Percentiles rank a stretch among this genome's conserved stretches.
Conservation (phyloP, 2,329 filamentous ascomycete genomes). For the Neofusicoccum ribis region DNA sequence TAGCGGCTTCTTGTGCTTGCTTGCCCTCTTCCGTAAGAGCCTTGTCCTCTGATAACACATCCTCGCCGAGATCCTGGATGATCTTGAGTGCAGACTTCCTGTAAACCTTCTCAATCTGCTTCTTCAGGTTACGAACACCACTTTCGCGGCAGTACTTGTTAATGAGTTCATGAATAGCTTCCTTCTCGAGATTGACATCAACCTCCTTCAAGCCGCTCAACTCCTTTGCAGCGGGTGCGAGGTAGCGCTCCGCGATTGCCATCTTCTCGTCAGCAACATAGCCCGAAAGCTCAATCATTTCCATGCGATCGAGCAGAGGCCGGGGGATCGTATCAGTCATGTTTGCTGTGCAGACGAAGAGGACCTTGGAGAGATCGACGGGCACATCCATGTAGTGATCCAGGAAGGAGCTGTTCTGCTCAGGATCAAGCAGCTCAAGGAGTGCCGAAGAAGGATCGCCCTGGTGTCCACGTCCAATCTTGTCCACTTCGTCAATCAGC, state of each 20-base stretch:
- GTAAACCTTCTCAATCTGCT: conserved; percentile 99
- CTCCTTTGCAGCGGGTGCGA: conserved; percentile 92
- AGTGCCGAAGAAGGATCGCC: conserved; percentile 94
- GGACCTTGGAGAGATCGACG: conserved; percentile 93
- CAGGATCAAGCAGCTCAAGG: conserved; percentile 89
- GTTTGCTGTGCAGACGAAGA: conserved; percentile 98
- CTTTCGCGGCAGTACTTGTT: conserved; percentile 98
- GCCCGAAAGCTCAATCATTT: conserved; percentile 91
- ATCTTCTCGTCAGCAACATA: conserved; percentile 99
- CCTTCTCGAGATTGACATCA: conserved; percentile 81
- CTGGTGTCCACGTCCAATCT: conserved; percentile 94
- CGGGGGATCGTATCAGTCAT: conserved; percentile 98
- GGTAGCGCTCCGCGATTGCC: conserved; percentile 91
- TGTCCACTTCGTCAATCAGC: conserved; percentile 96
- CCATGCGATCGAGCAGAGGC: conserved; percentile 93
- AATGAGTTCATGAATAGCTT: conserved; percentile 93
- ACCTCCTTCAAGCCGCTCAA: conserved; percentile 86
- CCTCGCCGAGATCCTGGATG: conserved; percentile 88
- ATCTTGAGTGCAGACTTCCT: conserved; percentile 97
- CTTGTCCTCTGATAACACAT: conserved; percentile 74
- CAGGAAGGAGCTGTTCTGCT: conserved; percentile 95
- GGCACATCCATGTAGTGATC: conserved; percentile 99
- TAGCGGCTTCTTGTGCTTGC: conserved; percentile 67
- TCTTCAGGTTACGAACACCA: conserved; percentile 95
- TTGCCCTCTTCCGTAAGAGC: conserved; percentile 86